Evolutionary conservation across 306 rosid species (phyloP).

Genomic region (Lathyrus oleraceus): DNA sequence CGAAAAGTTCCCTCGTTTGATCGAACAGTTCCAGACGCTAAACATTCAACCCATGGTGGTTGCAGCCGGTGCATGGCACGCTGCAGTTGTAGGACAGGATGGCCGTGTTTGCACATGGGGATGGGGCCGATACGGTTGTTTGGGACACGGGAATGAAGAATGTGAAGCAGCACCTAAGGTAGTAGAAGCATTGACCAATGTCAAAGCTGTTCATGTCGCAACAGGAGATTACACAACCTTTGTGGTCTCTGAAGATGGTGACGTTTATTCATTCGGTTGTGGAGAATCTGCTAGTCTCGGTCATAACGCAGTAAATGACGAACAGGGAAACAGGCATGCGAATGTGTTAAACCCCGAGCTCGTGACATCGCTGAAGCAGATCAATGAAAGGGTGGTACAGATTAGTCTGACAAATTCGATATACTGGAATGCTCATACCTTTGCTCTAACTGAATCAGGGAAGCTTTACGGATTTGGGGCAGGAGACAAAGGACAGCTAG

Average conservation of each 20-base stretch:
- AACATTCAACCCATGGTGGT: conserved; percentile 85
- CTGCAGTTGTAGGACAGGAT: conserved; percentile 91
- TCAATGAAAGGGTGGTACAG: conserved; percentile 79
- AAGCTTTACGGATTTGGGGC: conserved; percentile 91
- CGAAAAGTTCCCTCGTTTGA: conserved; percentile 78
- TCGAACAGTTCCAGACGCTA: conserved; percentile 67
- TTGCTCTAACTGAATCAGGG: conserved; percentile 88
- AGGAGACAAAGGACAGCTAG: conserved; percentile 92
- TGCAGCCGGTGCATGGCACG: conserved; percentile 99
- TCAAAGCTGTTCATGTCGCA: conserved; percentile 83
- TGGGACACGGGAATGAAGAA: conserved; percentile 95
- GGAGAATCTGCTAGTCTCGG: conserved; percentile 99
- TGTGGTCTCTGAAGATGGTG: conserved; percentile 75
- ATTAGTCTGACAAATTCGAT: conserved; percentile 87
- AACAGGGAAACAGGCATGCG: conserved; percentile 67
- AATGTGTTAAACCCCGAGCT: conserved; percentile 73
- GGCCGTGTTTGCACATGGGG: conserved; percentile 99
- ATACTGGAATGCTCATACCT: conserved; percentile 93
- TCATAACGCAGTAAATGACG: conserved; percentile 55
- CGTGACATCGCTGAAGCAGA: conserved; percentile 70
- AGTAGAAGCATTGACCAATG: conserved; percentile 67
- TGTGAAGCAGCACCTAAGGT: conserved; percentile 87
- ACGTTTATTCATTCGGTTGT: conserved; percentile 89
- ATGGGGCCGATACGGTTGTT: conserved; percentile 96
- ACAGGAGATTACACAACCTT: conserved; percentile 98